A percentile compares a stretch with the other conserved stretches of the same genome.
These are phyloP conservation scores for Ophiostoma sp. DNA, from an alignment of 2,329 filamentous ascomycete species.

Conservation along the genomic window DNA sequence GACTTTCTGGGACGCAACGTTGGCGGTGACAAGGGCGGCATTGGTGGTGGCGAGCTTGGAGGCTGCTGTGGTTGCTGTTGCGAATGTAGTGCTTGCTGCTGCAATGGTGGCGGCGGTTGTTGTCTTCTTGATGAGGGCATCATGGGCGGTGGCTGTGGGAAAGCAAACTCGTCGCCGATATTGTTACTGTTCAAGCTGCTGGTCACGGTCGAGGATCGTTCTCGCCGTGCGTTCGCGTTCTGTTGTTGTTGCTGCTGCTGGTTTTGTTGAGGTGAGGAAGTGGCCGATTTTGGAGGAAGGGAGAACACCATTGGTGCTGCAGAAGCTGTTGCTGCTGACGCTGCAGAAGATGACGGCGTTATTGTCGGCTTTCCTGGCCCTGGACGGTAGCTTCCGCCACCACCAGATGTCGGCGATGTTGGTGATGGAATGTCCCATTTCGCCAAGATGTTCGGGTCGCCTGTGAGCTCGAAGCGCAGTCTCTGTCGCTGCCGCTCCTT, in stretches of 20 bases:
- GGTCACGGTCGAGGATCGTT: neutral
- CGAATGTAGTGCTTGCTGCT: neutral
- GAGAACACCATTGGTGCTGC: conserved; percentile 14
- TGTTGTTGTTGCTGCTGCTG: neutral
- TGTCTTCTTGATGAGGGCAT: neutral
- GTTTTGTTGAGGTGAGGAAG: neutral
- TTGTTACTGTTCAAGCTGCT: conserved; percentile 14
- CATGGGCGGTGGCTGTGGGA: neutral
- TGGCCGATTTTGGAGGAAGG: neutral
- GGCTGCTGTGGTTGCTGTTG: neutral
- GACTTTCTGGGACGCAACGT: conserved; percentile 25
- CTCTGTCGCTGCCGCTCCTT: conserved; percentile 24
- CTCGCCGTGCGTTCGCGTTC: neutral
- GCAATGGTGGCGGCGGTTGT: neutral
- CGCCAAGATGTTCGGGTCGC: conserved; percentile 27
- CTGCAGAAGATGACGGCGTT: neutral
- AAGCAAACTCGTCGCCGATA: conserved; percentile 8
- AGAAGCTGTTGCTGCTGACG: neutral
- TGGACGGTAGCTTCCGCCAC: conserved; percentile 9
- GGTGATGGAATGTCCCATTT: neutral
- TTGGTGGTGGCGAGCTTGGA: neutral
- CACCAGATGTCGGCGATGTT: neutral
- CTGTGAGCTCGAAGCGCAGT: conserved; percentile 28
- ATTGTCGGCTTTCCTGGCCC: conserved; percentile 2
- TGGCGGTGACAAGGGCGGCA: conserved; percentile 18